These are phyloP conservation scores for Phytophthora ramorum DNA, from an alignment of 352 stramenopile genomes.

Conservation along the genomic window DNA sequence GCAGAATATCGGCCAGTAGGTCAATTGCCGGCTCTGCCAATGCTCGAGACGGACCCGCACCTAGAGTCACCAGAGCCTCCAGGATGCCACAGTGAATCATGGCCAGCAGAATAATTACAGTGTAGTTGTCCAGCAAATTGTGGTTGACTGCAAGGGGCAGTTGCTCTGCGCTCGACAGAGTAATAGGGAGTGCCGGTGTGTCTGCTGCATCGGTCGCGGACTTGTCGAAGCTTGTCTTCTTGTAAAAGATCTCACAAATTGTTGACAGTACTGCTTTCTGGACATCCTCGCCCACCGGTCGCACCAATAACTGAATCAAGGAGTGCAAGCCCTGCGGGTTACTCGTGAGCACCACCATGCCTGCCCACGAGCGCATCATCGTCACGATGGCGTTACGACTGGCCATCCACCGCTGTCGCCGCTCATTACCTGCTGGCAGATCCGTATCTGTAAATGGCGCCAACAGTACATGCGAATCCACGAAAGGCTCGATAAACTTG, in stretches of 20 bases:
- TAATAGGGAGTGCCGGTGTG: conserved; percentile 69
- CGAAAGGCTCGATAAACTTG: conserved; percentile 88
- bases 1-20: conserved; percentile 81
- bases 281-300: conserved; percentile 89
- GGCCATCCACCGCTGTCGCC: conserved; percentile 89
- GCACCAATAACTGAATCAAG: conserved; percentile 86
- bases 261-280: conserved; percentile 89
- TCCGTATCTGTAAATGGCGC: conserved; percentile 92
- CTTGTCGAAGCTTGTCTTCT: conserved; percentile 86
- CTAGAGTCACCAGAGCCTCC: conserved; percentile 84
- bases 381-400: conserved; percentile 90
- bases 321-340: conserved; percentile 90
- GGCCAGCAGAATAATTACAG: conserved; percentile 81
- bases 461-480: conserved; percentile 87
- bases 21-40: conserved; percentile 88
- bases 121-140: conserved; percentile 91
- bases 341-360: conserved; percentile 86
- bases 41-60: conserved; percentile 70
- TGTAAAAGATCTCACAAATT: conserved; percentile 92
- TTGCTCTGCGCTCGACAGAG: conserved; percentile 69
- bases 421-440: conserved; percentile 79
- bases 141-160: conserved; percentile 69
- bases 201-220: conserved; percentile 39
- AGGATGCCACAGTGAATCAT: conserved; percentile 90
- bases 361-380: conserved; percentile 92